Evolutionary conservation across 2,329 filamentous ascomycete species (phyloP).

Genomic region (Microsporum canis): DNA sequence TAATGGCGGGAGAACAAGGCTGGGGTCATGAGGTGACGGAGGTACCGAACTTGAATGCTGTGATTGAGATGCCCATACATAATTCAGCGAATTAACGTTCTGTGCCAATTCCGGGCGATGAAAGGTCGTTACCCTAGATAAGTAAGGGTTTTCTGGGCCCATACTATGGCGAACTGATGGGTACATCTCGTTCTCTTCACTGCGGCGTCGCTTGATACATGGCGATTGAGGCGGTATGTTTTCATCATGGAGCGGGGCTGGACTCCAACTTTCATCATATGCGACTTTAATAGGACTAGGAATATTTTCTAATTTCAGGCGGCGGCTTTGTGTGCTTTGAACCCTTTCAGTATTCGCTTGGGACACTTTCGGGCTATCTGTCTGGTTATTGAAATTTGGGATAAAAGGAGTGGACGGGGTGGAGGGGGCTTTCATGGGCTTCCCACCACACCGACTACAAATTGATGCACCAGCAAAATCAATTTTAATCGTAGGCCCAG

Average conservation of each 20-base stretch:
- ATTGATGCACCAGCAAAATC: constrained; percentile 29
- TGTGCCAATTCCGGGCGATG: constrained; percentile 29
- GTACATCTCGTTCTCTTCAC: constrained; percentile 38
- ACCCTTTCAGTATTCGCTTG: constrained; percentile 19
- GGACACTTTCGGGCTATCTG: constrained; percentile 17
- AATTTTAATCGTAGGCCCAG: constrained; percentile 26
- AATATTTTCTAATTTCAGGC: constrained; percentile 15
- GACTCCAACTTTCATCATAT: constrained; percentile 17
- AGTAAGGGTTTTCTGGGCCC: constrained; percentile 32
- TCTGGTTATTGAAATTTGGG: constrained; percentile 18
- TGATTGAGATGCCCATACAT: constrained; percentile 47
- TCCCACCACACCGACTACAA: constrained; percentile 36
- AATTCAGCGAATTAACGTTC: constrained; percentile 11
- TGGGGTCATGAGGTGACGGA: constrained; percentile 34
- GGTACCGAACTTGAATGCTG: constrained; percentile 26
- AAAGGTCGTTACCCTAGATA: constrained; percentile 31
- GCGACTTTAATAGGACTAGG: constrained; percentile 21
- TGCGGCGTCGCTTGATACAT: constrained; percentile 53
- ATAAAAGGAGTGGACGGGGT: constrained; percentile 34
- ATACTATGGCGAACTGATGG: constrained; percentile 31
- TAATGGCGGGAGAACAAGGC: constrained; percentile 44
- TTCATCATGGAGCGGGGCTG: constrained; percentile 22
- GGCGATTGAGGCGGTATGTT: constrained; percentile 34
- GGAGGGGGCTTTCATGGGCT: constrained; percentile 35
- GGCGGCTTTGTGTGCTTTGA: constrained; percentile 18